phyloP scores from a whole-genome alignment of 2,329 filamentous ascomycete genomes.

The Hypomyces perniciosus region DNA sequence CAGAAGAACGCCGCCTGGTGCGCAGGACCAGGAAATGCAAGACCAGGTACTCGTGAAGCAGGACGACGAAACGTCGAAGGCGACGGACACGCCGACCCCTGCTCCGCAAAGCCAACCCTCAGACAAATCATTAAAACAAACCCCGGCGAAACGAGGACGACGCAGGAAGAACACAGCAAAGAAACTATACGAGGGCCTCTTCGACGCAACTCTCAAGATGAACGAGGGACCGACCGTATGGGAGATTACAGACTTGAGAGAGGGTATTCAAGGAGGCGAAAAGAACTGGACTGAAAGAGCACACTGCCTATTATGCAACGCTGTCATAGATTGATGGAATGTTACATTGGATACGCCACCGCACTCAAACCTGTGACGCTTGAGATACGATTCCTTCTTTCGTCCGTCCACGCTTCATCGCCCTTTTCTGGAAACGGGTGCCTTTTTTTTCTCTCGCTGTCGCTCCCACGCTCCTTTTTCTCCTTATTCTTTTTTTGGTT shows the following conservation, averaged over 20 bases:
- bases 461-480: no score
- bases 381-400: no score
- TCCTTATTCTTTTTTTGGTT: no score
- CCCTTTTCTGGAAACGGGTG: no score
- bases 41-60: conserved; percentile 35
- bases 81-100: conserved; percentile 26
- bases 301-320: conserved; percentile 44
- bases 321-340: conserved; percentile 36
- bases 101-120: conserved; percentile 22
- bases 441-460: no score
- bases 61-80: conserved; percentile 25
- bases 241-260: conserved; percentile 47
- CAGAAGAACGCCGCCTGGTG: conserved; percentile 47
- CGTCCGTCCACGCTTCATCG: no score
- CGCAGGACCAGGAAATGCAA: conserved; percentile 41
- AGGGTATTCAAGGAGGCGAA: conserved; percentile 40
- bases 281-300: conserved; percentile 48
- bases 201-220: conserved; percentile 44
- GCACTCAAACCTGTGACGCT: background rate
- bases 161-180: conserved; percentile 32
- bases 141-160: conserved; percentile 27
- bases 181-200: conserved; percentile 47
- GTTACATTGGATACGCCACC: background rate
- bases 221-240: conserved; percentile 43
- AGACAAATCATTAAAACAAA: conserved; percentile 21